These are phyloP conservation scores for Aechmea fasciata DNA, from an alignment of 176 grass and related monocot genomes.

Conservation along the genomic window DNA sequence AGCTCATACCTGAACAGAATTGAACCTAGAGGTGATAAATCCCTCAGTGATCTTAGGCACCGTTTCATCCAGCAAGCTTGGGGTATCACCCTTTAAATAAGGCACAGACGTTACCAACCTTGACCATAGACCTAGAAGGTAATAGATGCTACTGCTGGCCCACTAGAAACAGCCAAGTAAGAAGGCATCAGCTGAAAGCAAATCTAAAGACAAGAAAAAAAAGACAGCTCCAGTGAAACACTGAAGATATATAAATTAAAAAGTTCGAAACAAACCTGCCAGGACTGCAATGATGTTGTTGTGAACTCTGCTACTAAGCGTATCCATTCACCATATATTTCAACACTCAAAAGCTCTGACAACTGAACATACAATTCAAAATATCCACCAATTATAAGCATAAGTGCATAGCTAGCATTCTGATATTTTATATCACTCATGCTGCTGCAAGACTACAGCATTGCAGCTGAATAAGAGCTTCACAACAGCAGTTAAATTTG, in stretches of 20 bases:
- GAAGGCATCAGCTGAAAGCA: conserved; percentile 18
- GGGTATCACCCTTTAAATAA: conserved; percentile 93
- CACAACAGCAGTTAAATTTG: no score
- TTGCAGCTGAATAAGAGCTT: neutral
- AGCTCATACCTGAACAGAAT: conserved; percentile 78
- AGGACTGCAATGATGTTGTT: conserved; percentile 86
- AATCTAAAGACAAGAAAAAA: neutral
- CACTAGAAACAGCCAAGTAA: conserved; percentile 45
- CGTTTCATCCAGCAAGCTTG: conserved; percentile 93
- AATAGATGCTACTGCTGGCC: conserved; percentile 96
- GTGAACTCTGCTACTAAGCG: conserved; percentile 87
- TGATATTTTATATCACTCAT: neutral
- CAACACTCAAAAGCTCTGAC: conserved; percentile 78
- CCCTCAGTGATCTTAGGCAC: conserved; percentile 95
- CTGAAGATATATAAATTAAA: conserved; percentile 1
- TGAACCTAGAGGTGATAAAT: conserved; percentile 97
- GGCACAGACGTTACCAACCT: conserved; percentile 96
- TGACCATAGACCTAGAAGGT: conserved; percentile 93
- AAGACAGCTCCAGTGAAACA: conserved; percentile 2
- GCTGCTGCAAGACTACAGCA: neutral
- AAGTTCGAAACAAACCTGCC: conserved; percentile 74
- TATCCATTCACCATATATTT: conserved; percentile 98
- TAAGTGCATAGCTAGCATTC: neutral
- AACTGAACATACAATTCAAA: conserved; percentile 44
- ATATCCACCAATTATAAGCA: conserved; percentile 1